Percentiles rank a stretch among this genome's conserved stretches.
phyloP scores from a whole-genome alignment of 2,329 filamentous ascomycete species.

The Aspergillus melleus region DNA sequence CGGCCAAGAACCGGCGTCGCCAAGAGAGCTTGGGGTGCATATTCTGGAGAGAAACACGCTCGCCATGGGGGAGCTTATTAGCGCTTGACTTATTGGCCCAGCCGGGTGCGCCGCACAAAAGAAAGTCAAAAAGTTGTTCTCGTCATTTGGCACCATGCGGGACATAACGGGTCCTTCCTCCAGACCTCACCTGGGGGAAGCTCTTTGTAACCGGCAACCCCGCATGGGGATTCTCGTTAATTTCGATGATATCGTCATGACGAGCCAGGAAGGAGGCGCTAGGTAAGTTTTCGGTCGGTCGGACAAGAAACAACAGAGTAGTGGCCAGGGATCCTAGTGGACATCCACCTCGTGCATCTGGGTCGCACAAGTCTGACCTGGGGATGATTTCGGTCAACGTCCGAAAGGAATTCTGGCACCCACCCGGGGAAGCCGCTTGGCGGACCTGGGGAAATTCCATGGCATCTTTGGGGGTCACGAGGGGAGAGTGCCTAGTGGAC shows the following conservation, averaged over 20 bases:
- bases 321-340: not conserved
- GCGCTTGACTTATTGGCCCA: constrained; percentile 2
- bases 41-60: not conserved
- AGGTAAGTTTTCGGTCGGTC: not conserved
- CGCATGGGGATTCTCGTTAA: not conserved
- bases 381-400: constrained; percentile 5
- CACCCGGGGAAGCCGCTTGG: not conserved
- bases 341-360: not conserved
- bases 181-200: not conserved
- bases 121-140: not conserved
- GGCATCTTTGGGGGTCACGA: constrained; percentile 2
- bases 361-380: not conserved
- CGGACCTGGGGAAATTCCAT: constrained; percentile 6
- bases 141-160: not conserved
- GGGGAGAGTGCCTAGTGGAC: not conserved
- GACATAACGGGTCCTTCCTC: not conserved
- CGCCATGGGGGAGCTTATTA: constrained; percentile 2
- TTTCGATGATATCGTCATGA: not conserved
- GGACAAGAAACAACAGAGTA: not conserved
- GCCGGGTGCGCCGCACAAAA: not conserved
- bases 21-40: constrained; percentile 5
- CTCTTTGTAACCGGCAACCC: not conserved
- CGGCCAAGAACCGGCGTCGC: not conserved
- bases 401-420: constrained; percentile 2
- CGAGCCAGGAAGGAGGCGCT: not conserved